These are phyloP conservation scores for Trichoderma brevicompactum DNA, from an alignment of 2,329 filamentous ascomycete genomes.

Conservation along the genomic window DNA sequence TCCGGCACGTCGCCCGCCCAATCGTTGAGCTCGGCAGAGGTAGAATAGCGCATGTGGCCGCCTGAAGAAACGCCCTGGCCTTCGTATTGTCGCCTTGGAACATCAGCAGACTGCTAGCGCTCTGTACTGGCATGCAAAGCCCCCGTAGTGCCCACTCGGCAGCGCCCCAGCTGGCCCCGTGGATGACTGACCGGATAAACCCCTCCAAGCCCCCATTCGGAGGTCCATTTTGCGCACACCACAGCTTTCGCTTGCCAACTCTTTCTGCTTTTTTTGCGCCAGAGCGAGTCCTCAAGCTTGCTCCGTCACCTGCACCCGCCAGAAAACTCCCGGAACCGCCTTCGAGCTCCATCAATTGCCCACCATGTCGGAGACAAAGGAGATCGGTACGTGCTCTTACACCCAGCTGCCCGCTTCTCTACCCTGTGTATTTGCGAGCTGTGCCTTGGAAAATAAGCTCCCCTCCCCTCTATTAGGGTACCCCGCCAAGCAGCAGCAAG, in stretches of 20 bases:
- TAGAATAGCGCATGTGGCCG: conserved; percentile 9
- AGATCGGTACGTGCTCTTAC: conserved; percentile 45
- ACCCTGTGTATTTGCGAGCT: conserved; percentile 7
- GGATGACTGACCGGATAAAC: conserved; percentile 25
- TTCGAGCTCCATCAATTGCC: conserved; percentile 31
- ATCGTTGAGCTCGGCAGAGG: conserved; percentile 22
- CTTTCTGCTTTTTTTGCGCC: conserved; percentile 17
- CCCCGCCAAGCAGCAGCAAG: conserved; percentile 24
- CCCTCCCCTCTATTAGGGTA: conserved; percentile 1
- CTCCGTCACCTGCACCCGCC: conserved; percentile 27
- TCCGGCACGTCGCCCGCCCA: conserved; percentile 18
- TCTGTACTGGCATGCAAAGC: conserved; percentile 21
- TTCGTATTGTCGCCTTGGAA: neutral
- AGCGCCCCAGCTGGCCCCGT: neutral
- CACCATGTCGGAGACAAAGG: conserved; percentile 54
- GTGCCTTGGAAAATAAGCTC: neutral
- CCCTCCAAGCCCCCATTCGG: conserved; percentile 25
- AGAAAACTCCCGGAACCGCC: conserved; percentile 27
- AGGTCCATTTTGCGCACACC: conserved; percentile 27
- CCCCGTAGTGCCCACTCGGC: conserved; percentile 16
- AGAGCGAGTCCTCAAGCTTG: conserved; percentile 19
- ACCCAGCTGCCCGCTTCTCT: neutral
- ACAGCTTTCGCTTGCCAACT: conserved; percentile 21
- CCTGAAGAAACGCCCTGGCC: conserved; percentile 13
- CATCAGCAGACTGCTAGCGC: too few relatives aligned